Percentiles rank a stretch among this genome's conserved stretches.
phyloP scores from a whole-genome alignment of 768 basidiomycete genomes.

The Rhizopogon sp. region DNA sequence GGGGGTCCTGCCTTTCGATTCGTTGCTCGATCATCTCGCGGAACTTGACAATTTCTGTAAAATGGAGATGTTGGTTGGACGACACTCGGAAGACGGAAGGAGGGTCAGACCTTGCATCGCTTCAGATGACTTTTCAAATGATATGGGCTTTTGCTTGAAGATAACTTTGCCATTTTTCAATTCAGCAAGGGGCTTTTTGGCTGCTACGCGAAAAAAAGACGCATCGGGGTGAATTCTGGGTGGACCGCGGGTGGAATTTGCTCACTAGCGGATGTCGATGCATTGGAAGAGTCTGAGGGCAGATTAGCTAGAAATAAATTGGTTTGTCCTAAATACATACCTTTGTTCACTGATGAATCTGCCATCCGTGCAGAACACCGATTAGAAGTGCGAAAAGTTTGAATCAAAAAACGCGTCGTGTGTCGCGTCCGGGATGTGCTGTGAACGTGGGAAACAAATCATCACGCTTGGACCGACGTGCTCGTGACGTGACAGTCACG shows the following conservation, averaged over 20 bases:
- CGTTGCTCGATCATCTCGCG: conserved; percentile 64
- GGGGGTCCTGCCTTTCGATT: conserved; percentile 40
- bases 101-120: conserved; percentile 66
- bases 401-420: conserved; percentile 13
- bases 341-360: conserved; percentile 6
- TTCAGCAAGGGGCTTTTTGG: conserved; percentile 47
- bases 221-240: conserved; percentile 15
- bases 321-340: conserved; percentile 9
- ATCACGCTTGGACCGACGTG: conserved; percentile 17
- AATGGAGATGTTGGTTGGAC: not conserved
- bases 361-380: conserved; percentile 14
- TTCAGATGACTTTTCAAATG: conserved; percentile 76
- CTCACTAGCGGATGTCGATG: conserved; percentile 14
- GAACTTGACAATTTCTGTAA: conserved; percentile 64
- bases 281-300: conserved; percentile 9
- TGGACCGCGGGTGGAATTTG: not conserved
- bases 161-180: conserved; percentile 73
- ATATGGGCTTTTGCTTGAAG: conserved; percentile 70
- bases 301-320: conserved; percentile 4
- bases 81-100: not conserved
- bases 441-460: conserved; percentile 27
- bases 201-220: conserved; percentile 27
- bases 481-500: conserved; percentile 38
- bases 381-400: conserved; percentile 5
- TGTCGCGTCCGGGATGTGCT: conserved; percentile 11